Base-by-base conservation (phyloP, 1,284 basidiomycete genomes). In the Ceraceosorus bombacis region DNA sequence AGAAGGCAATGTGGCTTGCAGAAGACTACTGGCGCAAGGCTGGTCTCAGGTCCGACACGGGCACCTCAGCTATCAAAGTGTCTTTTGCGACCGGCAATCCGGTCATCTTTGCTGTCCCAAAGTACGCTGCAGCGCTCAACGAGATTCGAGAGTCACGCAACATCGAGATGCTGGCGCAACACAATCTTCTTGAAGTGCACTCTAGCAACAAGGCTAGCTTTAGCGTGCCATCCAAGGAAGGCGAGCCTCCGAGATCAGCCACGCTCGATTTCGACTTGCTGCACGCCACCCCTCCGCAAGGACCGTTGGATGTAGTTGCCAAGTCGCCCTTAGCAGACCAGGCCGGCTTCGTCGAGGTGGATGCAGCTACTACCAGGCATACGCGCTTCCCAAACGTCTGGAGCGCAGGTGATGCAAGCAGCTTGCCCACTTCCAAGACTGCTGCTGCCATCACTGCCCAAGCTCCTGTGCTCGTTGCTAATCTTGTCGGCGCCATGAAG, bases 401-500 rank as follows among this genome's bases (percentile, higher is more conserved):
- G 79, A 83, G 88, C 6, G 76, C 95, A 17, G 94, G 94, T 37
- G 94, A 98, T 76, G 89, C 88, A 66, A 89, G 89, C 37, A 89
- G 86, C 55, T 80, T 95, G 50, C 92, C 93, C 5, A 97, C 91
- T 10, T 91, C 89, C 78, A 98, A 95, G 83, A 98, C 94, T 1
- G 90, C 89, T 0, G 93, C 94, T 2, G 94, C 93, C 1, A 88
- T 96, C 72, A 91, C 89, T 1, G 85, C 85, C 0, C 90, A 98
- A 78, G 86, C 89, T 0, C 94, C 94, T n/a, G 87, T 98, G 2
- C 82, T 97, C 54, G 85, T 88, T 0, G 88, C 94, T 79, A 98
- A 97, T 80, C 78, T 96, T 13, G 54, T 64, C 6, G 10, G 13
- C 12, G 61, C 62, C 0, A 37, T 71, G 37, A 59, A 67, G 41